Conservation (phyloP, 2,329 filamentous ascomycete species). For the Thielaviopsis populi region DNA sequence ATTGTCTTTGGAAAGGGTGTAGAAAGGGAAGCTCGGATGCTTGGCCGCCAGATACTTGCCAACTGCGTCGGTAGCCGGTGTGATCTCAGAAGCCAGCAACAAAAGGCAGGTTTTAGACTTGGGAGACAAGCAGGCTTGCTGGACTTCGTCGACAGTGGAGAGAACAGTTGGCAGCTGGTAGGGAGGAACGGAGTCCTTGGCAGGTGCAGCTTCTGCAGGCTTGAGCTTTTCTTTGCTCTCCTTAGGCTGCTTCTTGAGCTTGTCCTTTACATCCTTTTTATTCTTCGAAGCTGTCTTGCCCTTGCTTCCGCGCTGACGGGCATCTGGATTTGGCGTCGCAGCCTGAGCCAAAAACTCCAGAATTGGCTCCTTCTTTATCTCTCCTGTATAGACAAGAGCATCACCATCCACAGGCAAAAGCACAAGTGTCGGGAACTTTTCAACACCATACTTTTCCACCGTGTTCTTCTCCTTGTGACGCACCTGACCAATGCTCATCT, state of each 20-base stretch:
- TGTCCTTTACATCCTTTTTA: slow-evolving; percentile 29
- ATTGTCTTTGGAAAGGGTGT: neutral
- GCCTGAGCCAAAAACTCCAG: slow-evolving; percentile 68
- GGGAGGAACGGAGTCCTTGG: slow-evolving; percentile 35
- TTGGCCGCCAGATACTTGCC: neutral
- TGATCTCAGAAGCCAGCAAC: slow-evolving; percentile 44
- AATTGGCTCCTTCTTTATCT: slow-evolving; percentile 72
- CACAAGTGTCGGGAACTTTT: slow-evolving; percentile 64
- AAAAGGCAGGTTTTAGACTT: slow-evolving; percentile 76
- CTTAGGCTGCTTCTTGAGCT: slow-evolving; percentile 28
- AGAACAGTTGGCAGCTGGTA: slow-evolving; percentile 34
- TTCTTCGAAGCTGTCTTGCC: slow-evolving; percentile 29
- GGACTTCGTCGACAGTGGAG: slow-evolving; percentile 43
- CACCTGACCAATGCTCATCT: slow-evolving; percentile 66
- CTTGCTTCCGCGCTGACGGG: slow-evolving; percentile 27
- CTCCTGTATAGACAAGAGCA: slow-evolving; percentile 59
- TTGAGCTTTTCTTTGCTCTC: slow-evolving; percentile 27
- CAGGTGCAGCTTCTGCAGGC: neutral
- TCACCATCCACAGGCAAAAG: slow-evolving; percentile 61
- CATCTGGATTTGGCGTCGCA: slow-evolving; percentile 65
- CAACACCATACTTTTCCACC: slow-evolving; percentile 59
- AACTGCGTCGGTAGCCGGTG: neutral
- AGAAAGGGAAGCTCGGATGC: neutral
- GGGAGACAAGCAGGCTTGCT: slow-evolving; percentile 54
- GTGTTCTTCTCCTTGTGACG: slow-evolving; percentile 62